Evolutionary conservation across 805 yeast genomes (phyloP), one percentile per base, ranked within the genome.

Genomic region (Candida krabiensis): DNA sequence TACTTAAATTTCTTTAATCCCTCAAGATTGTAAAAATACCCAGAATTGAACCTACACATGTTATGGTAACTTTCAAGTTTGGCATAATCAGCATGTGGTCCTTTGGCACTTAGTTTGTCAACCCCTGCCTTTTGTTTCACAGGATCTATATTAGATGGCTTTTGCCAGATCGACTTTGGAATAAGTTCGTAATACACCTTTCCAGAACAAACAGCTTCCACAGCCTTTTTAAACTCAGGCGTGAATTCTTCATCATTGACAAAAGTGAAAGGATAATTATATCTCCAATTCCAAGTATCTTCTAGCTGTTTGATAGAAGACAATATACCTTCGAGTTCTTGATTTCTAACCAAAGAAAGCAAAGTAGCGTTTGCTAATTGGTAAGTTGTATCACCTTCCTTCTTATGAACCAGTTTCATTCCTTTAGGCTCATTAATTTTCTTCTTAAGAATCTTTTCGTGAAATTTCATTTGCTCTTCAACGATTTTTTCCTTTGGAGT

Each of bases 31-130:
- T 80, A 87, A 68, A 87, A 84, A 60, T 83, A 83, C 0, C 96
- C 96, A 13, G 89, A 77, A 61, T 85, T 89, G 63, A 76, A 88
- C 49, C 96, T 76, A 63, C 96, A 88, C 95, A 89, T 86, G 64
- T 86, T 91, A 57, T 95, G 79, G 66, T 87, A 88, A 13, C 89
- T 72, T 45, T 75, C 80, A 11, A 83, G 71, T 40, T 71, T 83
- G 38, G 95, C 96, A 60, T 86, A 88, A 39, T 85, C 82, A 48
- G 84, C 75, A n/a, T n/a, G n/a, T n/a, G n/a, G n/a, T 49, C 74
- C 58, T 48, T 71, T 60, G 30, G 58, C 67, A 34, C 60, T 63
- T 28, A 46, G 44, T 46, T 46, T 56, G 33, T 44, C 42, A 9
- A 48, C 26, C 14, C 56, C 57, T 11, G 36, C 23, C 30, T 43